A percentile compares a stretch with the other conserved stretches of the same genome.
These are phyloP conservation scores for Naematelia encephala DNA, from an alignment of 768 basidiomycete genomes.

Conservation along the genomic window DNA sequence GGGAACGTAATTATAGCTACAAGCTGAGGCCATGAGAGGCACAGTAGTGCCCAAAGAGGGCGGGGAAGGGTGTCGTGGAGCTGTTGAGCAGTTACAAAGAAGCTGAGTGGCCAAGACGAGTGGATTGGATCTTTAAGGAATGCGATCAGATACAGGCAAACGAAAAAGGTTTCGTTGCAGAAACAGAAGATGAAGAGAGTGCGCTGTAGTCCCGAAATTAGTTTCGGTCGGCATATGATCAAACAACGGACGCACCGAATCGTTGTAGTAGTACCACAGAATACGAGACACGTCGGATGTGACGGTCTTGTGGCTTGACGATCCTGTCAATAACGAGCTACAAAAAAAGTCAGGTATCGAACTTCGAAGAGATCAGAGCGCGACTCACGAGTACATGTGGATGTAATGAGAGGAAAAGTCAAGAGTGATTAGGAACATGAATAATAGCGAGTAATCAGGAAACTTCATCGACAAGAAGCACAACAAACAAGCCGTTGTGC, in stretches of 20 bases:
- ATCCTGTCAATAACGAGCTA: constrained; percentile 92
- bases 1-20: constrained; percentile 64
- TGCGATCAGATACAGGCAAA: constrained; percentile 88
- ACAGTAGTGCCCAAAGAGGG: constrained; percentile 24
- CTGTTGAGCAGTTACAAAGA: constrained; percentile 19
- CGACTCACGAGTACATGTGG: constrained; percentile 94
- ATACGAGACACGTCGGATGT: constrained; percentile 89
- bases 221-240: not conserved
- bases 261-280: constrained; percentile 88
- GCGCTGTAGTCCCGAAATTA: constrained; percentile 54
- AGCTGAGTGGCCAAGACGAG: constrained; percentile 48
- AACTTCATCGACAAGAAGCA: constrained; percentile 91
- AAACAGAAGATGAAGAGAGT: constrained; percentile 90
- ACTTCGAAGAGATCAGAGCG: not conserved
- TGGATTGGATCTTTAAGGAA: constrained; percentile 73
- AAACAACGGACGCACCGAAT: constrained; percentile 62
- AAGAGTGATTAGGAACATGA: constrained; percentile 92
- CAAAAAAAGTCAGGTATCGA: not conserved
- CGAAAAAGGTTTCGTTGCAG: constrained; percentile 93
- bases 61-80: constrained; percentile 21
- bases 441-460: constrained; percentile 74
- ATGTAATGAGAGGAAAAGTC: constrained; percentile 99
- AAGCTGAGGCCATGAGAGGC: constrained; percentile 71
- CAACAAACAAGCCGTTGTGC: constrained; percentile 90
- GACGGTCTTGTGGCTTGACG: constrained; percentile 86